Base-by-base conservation (phyloP, 768 basidiomycete species). In the Terana coerulea region DNA sequence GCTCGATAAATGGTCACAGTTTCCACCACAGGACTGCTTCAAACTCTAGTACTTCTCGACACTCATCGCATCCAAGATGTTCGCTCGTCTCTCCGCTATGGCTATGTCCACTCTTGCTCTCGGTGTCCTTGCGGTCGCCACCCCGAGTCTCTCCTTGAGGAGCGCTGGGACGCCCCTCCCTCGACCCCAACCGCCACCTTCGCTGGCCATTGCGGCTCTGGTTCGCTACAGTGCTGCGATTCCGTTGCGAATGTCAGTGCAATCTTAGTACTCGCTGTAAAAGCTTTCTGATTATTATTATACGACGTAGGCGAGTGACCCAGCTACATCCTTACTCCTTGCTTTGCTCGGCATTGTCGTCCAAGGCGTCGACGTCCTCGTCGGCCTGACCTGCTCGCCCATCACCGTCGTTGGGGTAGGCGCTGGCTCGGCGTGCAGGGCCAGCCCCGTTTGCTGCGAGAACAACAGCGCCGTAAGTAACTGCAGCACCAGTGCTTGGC, bases 381-480 rank as follows among this genome's bases (percentile, higher is more conserved):
- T 55, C 17, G 53, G 53, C 35, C 30, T 55, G 8, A 24, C 24
- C 41, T 55, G 53, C 49, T 55, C 53, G n/a, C 53, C 53, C 14
- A 42, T 55, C 48, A 34, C 41, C 29, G 53, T 39, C 31, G 17
- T 49, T 26, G 47, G 47, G 6, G 42, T 51, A 5, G 53, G 53
- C 47, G 17, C 21, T 15, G 49, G 53, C 34, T 25, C 25, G 17
- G 19, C 37, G 2, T 55, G 53, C 53, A 1, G 1, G 10, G 40
- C 53, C 15, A 36, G n/a, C 14, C n/a, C 42, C 19, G 53, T 55
- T 12, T 55, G 53, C 43, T 55, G 53, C 53, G 41, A 55, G 53
- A 51, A 55, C 43, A 55, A 55, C 48, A 49, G 48, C 39, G 14
- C 51, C 25, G 49, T 50, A 21, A 41, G 49, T 50, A 42, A 25